Evolutionary conservation across 331 rosid species (phyloP), one percentile per base, ranked within the genome.

Genomic region (Quercus phellos): DNA sequence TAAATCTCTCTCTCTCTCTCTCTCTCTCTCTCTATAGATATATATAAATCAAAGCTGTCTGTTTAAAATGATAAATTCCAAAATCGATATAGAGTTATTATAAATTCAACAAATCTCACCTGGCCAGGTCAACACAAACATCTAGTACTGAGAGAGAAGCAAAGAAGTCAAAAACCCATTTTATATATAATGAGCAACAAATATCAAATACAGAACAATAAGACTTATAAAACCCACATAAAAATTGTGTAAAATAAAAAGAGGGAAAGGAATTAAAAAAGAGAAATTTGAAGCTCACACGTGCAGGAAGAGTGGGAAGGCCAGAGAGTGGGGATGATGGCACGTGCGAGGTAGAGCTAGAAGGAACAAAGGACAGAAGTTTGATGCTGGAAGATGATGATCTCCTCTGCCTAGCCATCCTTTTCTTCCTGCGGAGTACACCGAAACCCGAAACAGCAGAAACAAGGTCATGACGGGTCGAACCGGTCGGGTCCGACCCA

Each of bases 341-440:
- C 84, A 86, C 84, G 83, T 75, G 88, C 29, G 88, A 79, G 76
- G 84, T 69, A 14, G 70, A 7, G 53, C 88, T 43, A 35, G 88
- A 27, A 77, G 83, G 51, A 64, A 63, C 73, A 70, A 51, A 16
- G 17, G 83, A 10, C 51, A 73, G 80, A 43, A 42, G 73, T 79
- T 78, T 75, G 78, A 51, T 55, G 73, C 72, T 10, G 80, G 88
- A 78, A 34, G 92, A 78, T 12, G 88, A 78, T 43, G 92, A 79
- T 6, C 96, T 83, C 71, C 98, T 79, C 67, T 84, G 90, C 11
- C 98, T 77, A 0, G 90, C 79, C 94, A 90, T 87, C 61, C 97
- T 81, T 58, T 90, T 94, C 87, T 87, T 90, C 89, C 92, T 74
- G 0, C 77, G 87, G 21, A 94, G 83, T 24, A 56, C 87, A 1